Evolutionary conservation across 2,329 filamentous ascomycete genomes (phyloP), one percentile per base, ranked within the genome.

Genomic region (Metarhizium robertsii): DNA sequence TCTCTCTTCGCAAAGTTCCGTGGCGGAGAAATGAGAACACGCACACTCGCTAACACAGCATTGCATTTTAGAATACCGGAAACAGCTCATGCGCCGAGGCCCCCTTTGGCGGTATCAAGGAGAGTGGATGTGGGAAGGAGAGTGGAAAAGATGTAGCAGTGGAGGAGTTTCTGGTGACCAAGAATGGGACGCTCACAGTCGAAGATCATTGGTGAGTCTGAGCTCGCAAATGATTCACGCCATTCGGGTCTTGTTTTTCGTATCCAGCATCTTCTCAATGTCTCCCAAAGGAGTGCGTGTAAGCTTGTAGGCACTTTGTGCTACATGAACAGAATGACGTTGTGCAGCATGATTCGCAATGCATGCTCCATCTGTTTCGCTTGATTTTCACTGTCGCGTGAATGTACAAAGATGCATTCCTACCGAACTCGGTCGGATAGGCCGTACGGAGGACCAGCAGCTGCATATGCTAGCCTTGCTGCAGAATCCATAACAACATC

Each of bases 31-130:
- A 14, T 10, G 4, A 48, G 5, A 14, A 14, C 20, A 30, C 45
- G 20, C 25, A 30, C 3, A 48, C 43, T 49, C 25, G 50, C 14
- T 48, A n/a, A 48, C 20, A 48, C 25, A 48, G 7, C 10, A 29
- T 30, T 48, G 34, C 11, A 16, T 14, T 16, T n/a, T 34, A 67
- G 78, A 73, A 72, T 38, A 67, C 69, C 3, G 70, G 73, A 11
- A 75, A 72, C 53, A 67, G 65, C 13, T 75, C 71, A 0, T 68
- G 73, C 0, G 69, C 73, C 0, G 75, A 77, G 57, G 64, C 71
- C 3, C 75, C 75, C 0, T 78, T 78, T 60, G 75, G 74, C 5
- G 75, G 74, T 0, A 77, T 78, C 61, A 78, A 78, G 58, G 70
- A 75, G 52, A 75, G 72, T 16, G 75, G 75, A 0, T 71, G 69